These are phyloP conservation scores for Acrodontium crateriforme DNA, from an alignment of 2,329 filamentous ascomycete species.

Conservation along the genomic window DNA sequence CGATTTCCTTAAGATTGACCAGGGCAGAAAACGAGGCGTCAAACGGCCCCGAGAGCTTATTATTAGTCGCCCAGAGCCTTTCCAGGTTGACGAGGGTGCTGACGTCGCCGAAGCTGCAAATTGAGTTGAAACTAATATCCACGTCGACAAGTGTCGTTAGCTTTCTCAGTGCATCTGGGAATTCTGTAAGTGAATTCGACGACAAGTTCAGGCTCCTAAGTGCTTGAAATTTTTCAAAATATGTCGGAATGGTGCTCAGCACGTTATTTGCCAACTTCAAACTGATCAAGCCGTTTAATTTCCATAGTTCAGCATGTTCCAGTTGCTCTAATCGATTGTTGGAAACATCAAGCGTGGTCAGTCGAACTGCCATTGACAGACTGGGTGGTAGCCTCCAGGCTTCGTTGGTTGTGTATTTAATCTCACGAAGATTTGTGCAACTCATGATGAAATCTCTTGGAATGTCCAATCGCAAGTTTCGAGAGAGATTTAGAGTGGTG, in stretches of 20 bases:
- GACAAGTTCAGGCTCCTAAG: slow-evolving; percentile 81
- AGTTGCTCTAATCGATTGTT: slow-evolving; percentile 86
- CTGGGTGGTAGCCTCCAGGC: slow-evolving; percentile 74
- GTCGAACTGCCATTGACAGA: slow-evolving; percentile 61
- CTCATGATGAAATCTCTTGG: slow-evolving; percentile 94
- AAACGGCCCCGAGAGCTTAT: slow-evolving; percentile 64
- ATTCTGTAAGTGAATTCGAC: slow-evolving; percentile 77
- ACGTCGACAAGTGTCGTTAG: slow-evolving; percentile 76
- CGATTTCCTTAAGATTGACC: slow-evolving; percentile 70
- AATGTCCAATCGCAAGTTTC: slow-evolving; percentile 81
- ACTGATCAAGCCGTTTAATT: slow-evolving; percentile 64
- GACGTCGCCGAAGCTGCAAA: slow-evolving; percentile 65
- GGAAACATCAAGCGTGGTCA: slow-evolving; percentile 86
- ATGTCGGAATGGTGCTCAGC: slow-evolving; percentile 60
- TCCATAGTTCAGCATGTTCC: slow-evolving; percentile 68
- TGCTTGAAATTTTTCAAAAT: slow-evolving; percentile 67
- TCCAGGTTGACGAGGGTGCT: slow-evolving; percentile 69
- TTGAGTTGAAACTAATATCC: slow-evolving; percentile 92
- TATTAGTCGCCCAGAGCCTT: slow-evolving; percentile 90
- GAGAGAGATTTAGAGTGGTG: slow-evolving; percentile 83
- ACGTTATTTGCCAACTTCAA: slow-evolving; percentile 91
- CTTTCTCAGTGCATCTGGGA: slow-evolving; percentile 74
- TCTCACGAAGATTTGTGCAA: slow-evolving; percentile 80
- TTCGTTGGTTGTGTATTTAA: slow-evolving; percentile 93
- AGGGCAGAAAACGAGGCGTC: slow-evolving; percentile 57